Evolutionary conservation across 208 protist species (phyloP).

Genomic region (Crithidia fasciculata): DNA sequence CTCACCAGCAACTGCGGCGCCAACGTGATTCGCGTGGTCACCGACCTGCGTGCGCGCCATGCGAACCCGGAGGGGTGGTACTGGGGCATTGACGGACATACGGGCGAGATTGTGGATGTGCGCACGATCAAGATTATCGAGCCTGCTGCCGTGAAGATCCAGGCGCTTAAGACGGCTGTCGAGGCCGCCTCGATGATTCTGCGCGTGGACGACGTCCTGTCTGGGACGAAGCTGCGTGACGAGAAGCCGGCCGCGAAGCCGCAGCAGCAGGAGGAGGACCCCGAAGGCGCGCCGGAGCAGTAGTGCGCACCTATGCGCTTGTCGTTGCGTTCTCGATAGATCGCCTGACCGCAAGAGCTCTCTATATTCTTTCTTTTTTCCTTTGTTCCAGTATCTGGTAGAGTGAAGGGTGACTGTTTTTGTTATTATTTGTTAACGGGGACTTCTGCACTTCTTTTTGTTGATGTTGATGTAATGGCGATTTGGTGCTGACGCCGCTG

Average conservation of each 20-base stretch:
- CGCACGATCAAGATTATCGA: constrained; percentile 97
- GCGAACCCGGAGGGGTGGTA: constrained; percentile 79
- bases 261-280: constrained; percentile 66
- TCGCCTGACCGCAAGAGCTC: neutral
- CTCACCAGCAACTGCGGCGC: constrained; percentile 99
- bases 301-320: neutral
- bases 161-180: constrained; percentile 98
- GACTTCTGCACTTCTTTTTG: too few relatives aligned
- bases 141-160: constrained; percentile 97
- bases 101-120: constrained; percentile 96
- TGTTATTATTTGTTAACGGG: too few relatives aligned
- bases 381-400: neutral
- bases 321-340: neutral
- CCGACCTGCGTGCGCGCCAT: constrained; percentile 97
- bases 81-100: constrained; percentile 98
- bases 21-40: constrained; percentile 98
- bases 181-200: constrained; percentile 99
- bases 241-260: constrained; percentile 60
- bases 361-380: neutral
- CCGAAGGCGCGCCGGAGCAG: constrained; percentile 53
- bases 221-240: constrained; percentile 91
- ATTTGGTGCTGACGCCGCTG: too few relatives aligned
- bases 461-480: too few relatives aligned
- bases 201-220: constrained; percentile 99
- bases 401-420: too few relatives aligned